Base-by-base conservation (phyloP, 2,329 filamentous ascomycete genomes). In the Cytospora leucostoma region DNA sequence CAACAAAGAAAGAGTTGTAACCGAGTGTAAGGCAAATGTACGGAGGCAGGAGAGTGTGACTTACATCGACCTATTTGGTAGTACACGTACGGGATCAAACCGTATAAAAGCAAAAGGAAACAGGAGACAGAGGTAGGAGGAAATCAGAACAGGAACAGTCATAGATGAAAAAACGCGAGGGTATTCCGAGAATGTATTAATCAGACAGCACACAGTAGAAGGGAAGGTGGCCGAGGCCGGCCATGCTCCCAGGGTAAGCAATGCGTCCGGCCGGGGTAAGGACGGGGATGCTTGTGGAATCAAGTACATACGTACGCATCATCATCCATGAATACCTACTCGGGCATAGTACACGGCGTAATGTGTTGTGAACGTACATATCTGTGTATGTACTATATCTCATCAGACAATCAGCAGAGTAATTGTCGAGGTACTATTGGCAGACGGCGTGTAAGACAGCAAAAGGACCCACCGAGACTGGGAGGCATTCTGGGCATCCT, bases 381-480 rank as follows among this genome's bases (percentile, higher is more conserved):
- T 27, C 27, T 27, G 4, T 27, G 27, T n/a, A n/a, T n/a, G n/a
- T n/a, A n/a, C n/a, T n/a, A n/a, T n/a, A n/a, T n/a, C n/a, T n/a
- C n/a, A n/a, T n/a, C n/a, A n/a, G n/a, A n/a, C n/a, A n/a, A n/a
- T n/a, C 47, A 40, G 40, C 21, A 53, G 47, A 64, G 57, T 65
- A 65, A 65, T 65, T 40, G 53, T 51, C 5, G 3, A 33, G 5
- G 15, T n/a, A n/a, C 27, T n/a, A 65, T 65, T 65, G 64, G 64
- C 35, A 2, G 49, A 10, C 17, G 2, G 19, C 15, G 49, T 59
- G 55, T 58, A 63, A 59, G 56, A 59, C 38, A 44, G 33, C 50
- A 50, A 55, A n/a, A 49, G 37, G 64, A 35, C 57, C 64, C 56
- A 60, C 64, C n/a, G 32, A 17, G 33, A 17, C 47, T 27, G 27